Percentiles rank a stretch among this genome's conserved stretches.
These are phyloP conservation scores for Fusarium guadeloupense DNA, from an alignment of 2,329 filamentous ascomycete species.

Conservation along the genomic window DNA sequence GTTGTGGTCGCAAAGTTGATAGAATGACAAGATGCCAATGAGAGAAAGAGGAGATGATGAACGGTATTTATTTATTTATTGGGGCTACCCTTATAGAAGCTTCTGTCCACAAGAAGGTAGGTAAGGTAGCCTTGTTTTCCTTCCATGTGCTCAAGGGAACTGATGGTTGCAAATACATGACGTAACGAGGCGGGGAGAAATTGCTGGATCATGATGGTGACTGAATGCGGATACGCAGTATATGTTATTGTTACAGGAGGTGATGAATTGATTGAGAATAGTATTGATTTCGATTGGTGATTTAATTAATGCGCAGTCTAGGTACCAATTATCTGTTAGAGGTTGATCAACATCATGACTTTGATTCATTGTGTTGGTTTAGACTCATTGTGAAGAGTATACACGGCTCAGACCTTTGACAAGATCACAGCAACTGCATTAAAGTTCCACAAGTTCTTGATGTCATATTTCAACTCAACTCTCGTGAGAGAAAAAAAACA, in stretches of 20 bases:
- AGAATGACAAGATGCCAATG: conserved; percentile 7
- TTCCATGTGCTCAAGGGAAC: conserved; percentile 35
- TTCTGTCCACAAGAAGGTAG: conserved; percentile 5
- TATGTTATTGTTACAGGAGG: background rate
- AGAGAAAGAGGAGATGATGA: conserved; percentile 23
- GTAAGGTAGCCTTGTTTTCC: conserved; percentile 15
- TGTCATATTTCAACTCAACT: conserved; percentile 18
- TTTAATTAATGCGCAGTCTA: background rate
- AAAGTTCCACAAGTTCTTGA: background rate
- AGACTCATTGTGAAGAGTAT: too few relatives aligned
- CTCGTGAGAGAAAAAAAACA: background rate
- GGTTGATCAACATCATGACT: background rate
- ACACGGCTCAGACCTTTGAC: background rate
- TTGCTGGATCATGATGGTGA: conserved; percentile 28
- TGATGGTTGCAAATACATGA: conserved; percentile 42
- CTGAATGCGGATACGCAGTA: conserved; percentile 19
- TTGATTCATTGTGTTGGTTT: background rate
- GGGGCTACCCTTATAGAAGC: conserved; percentile 10
- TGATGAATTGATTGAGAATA: background rate
- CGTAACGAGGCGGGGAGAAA: conserved; percentile 39
- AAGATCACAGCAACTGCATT: background rate
- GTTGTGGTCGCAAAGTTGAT: background rate
- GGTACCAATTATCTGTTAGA: background rate
- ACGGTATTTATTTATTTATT: conserved; percentile 37
- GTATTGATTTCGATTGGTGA: background rate